phyloP scores from a whole-genome alignment of 2,329 filamentous ascomycete genomes.

The Fulvia fulva region DNA sequence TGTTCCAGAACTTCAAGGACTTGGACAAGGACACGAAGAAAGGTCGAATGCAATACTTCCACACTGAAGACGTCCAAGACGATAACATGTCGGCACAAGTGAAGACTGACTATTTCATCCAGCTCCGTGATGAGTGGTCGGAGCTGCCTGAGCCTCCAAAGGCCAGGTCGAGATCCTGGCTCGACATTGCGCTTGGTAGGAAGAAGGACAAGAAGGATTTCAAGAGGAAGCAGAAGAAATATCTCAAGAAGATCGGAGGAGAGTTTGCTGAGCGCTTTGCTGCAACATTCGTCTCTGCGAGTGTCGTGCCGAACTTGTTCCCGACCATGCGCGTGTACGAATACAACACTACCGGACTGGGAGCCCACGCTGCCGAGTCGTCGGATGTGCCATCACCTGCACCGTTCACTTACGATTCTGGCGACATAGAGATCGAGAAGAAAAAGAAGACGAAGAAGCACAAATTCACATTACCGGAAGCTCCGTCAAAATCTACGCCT shows the following conservation, averaged over 20 bases:
- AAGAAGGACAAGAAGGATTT: constrained; percentile 42
- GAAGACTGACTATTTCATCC: constrained; percentile 74
- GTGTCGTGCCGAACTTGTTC: constrained; percentile 88
- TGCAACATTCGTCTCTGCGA: constrained; percentile 74
- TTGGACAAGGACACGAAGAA: constrained; percentile 57
- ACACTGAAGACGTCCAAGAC: constrained; percentile 9
- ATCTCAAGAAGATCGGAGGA: constrained; percentile 68
- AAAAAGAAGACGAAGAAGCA: constrained; percentile 51
- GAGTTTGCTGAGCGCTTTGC: constrained; percentile 82
- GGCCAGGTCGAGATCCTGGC: constrained; percentile 21
- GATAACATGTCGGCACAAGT: constrained; percentile 59
- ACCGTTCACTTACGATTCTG: constrained; percentile 12
- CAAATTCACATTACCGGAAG: constrained; percentile 57
- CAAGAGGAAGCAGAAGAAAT: constrained; percentile 53
- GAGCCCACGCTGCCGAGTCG: constrained; percentile 32
- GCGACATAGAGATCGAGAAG: constrained; percentile 39
- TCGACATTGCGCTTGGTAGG: constrained; percentile 29
- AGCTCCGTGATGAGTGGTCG: constrained; percentile 74
- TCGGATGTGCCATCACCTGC: constrained; percentile 17
- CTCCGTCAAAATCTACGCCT: constrained; percentile 66
- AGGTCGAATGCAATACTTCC: constrained; percentile 36
- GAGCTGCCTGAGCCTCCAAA: constrained; percentile 59
- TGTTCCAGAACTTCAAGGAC: constrained; percentile 80
- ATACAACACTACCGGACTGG: constrained; percentile 83
- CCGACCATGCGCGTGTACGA: constrained; percentile 77